These are phyloP conservation scores for Camelina laxa DNA, from an alignment of 345 rosid species.

Conservation along the genomic window DNA sequence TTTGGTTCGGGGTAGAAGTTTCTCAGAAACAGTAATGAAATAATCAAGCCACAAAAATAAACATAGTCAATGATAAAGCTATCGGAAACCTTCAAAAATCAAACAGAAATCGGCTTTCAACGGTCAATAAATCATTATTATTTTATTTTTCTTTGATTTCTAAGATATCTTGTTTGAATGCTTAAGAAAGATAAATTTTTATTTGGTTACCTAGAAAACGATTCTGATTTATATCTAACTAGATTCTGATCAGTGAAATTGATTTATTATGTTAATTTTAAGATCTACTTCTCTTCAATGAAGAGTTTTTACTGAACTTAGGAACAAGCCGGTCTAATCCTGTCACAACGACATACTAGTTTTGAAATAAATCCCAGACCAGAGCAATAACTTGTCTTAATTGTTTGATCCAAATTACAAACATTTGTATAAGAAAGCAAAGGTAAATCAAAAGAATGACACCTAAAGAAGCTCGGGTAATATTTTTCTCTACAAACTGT, in stretches of 20 bases:
- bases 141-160: not conserved
- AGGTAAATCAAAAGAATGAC: conserved; percentile 5
- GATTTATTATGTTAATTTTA: not conserved
- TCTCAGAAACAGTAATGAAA: not conserved
- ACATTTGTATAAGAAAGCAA: conserved; percentile 18
- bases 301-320: not conserved
- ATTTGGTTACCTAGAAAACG: not conserved
- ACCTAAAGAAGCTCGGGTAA: conserved; percentile 3
- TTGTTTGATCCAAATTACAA: not conserved
- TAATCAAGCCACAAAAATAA: not conserved
- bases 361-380: not conserved
- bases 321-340: not conserved
- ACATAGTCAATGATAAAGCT: not conserved
- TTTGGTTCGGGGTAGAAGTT: not conserved
- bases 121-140: conserved; percentile 2
- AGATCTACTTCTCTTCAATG: not conserved
- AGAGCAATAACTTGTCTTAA: not conserved
- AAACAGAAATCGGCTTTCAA: not conserved
- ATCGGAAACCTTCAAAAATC: not conserved
- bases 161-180: not conserved
- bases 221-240: not conserved
- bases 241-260: not conserved
- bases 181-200: not conserved
- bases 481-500: conserved; percentile 23
- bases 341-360: not conserved